A percentile compares a stretch with the other conserved stretches of the same genome.
phyloP scores from a whole-genome alignment of 1,284 basidiomycete genomes.

The Microbotryum silenes-acaulis region DNA sequence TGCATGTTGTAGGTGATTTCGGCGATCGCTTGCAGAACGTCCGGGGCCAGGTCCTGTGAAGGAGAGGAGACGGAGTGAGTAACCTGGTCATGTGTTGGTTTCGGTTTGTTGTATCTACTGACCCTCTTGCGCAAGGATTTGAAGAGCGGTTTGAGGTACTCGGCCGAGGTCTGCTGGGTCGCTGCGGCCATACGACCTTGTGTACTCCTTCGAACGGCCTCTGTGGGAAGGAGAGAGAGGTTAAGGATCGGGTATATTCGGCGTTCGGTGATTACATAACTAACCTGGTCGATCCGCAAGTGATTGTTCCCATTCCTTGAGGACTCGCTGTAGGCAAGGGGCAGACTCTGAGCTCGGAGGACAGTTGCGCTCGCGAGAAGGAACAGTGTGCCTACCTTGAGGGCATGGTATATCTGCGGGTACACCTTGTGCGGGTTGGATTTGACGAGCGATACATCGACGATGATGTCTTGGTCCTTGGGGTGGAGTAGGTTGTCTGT shows the following conservation, averaged over 20 bases:
- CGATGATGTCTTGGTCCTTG: conserved; percentile 47
- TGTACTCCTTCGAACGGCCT: conserved; percentile 66
- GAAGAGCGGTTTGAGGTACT: conserved; percentile 95
- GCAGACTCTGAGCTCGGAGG: neutral
- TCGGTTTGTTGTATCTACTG: neutral
- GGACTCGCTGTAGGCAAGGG: conserved; percentile 49
- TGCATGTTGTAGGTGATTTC: conserved; percentile 98
- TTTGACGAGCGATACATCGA: conserved; percentile 77
- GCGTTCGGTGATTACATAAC: conserved; percentile 28
- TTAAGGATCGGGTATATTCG: neutral
- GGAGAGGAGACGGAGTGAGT: neutral
- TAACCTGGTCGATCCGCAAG: conserved; percentile 83
- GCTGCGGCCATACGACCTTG: conserved; percentile 92
- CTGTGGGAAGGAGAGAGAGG: conserved; percentile 30
- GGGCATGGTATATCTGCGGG: conserved; percentile 91
- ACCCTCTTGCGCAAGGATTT: conserved; percentile 71
- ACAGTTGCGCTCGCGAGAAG: neutral
- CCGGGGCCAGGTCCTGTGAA: conserved; percentile 63
- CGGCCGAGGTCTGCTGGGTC: conserved; percentile 88
- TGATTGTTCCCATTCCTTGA: conserved; percentile 92
- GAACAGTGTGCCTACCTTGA: conserved; percentile 53
- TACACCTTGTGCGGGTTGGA: conserved; percentile 93
- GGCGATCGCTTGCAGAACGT: conserved; percentile 79
- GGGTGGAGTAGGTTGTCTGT: conserved; percentile 15
- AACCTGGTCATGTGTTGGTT: conserved; percentile 2